Percentiles rank a stretch among this genome's conserved stretches.
Conservation (phyloP, 192 early-diverging fungal species). For the Thoreauomyces humboldtii region DNA sequence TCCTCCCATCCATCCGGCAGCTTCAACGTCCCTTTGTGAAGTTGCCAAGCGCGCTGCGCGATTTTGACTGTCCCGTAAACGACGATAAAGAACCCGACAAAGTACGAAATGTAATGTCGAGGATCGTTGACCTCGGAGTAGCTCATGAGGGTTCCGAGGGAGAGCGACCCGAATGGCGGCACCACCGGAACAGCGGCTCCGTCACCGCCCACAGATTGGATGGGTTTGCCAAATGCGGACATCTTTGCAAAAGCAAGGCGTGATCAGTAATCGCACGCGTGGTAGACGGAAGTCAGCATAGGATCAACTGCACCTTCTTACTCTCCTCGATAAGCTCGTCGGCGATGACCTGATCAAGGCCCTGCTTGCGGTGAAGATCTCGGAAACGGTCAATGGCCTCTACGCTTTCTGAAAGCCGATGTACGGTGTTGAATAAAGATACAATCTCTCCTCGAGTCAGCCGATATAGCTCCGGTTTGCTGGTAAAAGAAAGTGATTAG, state of each 20-base stretch:
- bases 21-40: slow-evolving; percentile 27
- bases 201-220: neutral
- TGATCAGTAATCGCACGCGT: too few species aligned
- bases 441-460: slow-evolving; percentile 83
- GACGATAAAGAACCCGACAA: slow-evolving; percentile 27
- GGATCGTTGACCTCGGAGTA: slow-evolving; percentile 22
- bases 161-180: slow-evolving; percentile 7
- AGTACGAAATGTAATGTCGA: slow-evolving; percentile 27
- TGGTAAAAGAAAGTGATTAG: slow-evolving; percentile 24
- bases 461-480: slow-evolving; percentile 47
- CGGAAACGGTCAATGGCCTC: slow-evolving; percentile 77
- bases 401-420: slow-evolving; percentile 83
- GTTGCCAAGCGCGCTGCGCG: slow-evolving; percentile 17
- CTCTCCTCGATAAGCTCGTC: neutral
- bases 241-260: neutral
- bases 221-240: slow-evolving; percentile 14
- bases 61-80: slow-evolving; percentile 34
- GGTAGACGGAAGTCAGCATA: too few species aligned
- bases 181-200: neutral
- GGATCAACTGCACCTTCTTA: slow-evolving; percentile 1
- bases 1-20: slow-evolving; percentile 20
- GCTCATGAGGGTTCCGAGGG: slow-evolving; percentile 11
- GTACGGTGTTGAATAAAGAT: slow-evolving; percentile 84
- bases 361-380: slow-evolving; percentile 20
- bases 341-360: slow-evolving; percentile 15